Evolutionary conservation across 2,329 filamentous ascomycete genomes (phyloP).

Genomic region (Bipolaris cookei): DNA sequence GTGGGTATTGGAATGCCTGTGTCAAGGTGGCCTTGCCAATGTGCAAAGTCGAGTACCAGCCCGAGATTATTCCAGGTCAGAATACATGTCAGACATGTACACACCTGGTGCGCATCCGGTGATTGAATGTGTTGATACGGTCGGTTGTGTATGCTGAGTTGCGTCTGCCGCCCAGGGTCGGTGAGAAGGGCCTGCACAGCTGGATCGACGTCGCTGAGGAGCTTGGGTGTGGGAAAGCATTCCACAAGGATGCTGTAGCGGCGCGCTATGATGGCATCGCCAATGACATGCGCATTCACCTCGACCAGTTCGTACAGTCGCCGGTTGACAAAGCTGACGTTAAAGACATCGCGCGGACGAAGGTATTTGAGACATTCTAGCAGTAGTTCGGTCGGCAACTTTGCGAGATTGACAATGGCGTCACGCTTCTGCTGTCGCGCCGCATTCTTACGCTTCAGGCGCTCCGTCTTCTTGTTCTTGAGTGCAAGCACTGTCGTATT

Average conservation of each 20-base stretch:
- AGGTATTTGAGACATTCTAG: constrained; percentile 57
- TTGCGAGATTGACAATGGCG: constrained; percentile 48
- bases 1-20: constrained; percentile 59
- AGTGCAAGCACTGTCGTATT: constrained; percentile 58
- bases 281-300: constrained; percentile 54
- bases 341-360: constrained; percentile 59
- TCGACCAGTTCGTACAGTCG: constrained; percentile 54
- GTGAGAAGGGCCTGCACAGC: constrained; percentile 49
- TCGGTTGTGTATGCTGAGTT: constrained; percentile 56
- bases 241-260: constrained; percentile 60
- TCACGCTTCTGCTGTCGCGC: constrained; percentile 40
- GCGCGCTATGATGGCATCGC: constrained; percentile 51
- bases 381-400: constrained; percentile 62
- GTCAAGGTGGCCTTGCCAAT: constrained; percentile 63
- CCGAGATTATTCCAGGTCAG: constrained; percentile 64
- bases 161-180: constrained; percentile 51
- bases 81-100: constrained; percentile 64
- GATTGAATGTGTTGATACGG: constrained; percentile 60
- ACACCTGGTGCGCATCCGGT: constrained; percentile 57
- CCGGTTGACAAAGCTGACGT: constrained; percentile 53
- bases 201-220: constrained; percentile 52
- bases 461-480: constrained; percentile 61
- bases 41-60: constrained; percentile 61
- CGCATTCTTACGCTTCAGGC: constrained; percentile 53
- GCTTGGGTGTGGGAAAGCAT: constrained; percentile 60